phyloP scores from a whole-genome alignment of 352 stramenopile species.

The Phytopythium boreale region DNA sequence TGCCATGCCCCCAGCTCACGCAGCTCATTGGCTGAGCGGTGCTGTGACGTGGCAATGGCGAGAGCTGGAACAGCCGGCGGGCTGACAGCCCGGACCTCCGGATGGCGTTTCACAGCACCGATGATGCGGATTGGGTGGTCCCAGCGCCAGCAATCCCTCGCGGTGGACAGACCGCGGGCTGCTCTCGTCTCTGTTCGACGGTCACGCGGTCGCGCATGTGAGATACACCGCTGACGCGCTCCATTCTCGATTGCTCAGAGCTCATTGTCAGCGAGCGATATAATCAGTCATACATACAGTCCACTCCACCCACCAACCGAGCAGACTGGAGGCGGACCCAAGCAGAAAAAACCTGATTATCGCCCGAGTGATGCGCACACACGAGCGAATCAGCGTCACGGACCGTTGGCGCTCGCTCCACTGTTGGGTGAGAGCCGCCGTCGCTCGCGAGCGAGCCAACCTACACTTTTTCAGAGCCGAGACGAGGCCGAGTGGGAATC shows the following conservation, averaged over 20 bases:
- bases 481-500: neutral
- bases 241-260: slow-evolving; percentile 5
- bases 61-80: neutral
- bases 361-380: neutral
- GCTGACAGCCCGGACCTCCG: neutral
- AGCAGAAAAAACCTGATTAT: slow-evolving; percentile 2
- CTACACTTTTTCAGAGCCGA: slow-evolving; percentile 7
- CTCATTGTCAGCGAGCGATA: neutral
- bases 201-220: neutral
- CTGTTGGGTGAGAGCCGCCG: neutral
- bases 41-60: slow-evolving; percentile 8
- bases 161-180: neutral
- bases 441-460: neutral
- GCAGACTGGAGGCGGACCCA: slow-evolving; percentile 1
- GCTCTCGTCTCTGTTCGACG: slow-evolving; percentile 2
- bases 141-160: neutral
- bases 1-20: neutral
- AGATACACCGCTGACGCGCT: neutral
- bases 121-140: neutral
- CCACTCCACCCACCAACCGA: neutral
- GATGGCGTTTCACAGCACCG: neutral
- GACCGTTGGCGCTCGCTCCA: neutral
- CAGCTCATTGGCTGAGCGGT: neutral
- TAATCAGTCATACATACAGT: neutral
- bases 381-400: neutral